Percentiles rank a stretch among this genome's conserved stretches.
Evolutionary conservation across 192 early-diverging fungal species (phyloP).

Genomic region (Endogone sp.): DNA sequence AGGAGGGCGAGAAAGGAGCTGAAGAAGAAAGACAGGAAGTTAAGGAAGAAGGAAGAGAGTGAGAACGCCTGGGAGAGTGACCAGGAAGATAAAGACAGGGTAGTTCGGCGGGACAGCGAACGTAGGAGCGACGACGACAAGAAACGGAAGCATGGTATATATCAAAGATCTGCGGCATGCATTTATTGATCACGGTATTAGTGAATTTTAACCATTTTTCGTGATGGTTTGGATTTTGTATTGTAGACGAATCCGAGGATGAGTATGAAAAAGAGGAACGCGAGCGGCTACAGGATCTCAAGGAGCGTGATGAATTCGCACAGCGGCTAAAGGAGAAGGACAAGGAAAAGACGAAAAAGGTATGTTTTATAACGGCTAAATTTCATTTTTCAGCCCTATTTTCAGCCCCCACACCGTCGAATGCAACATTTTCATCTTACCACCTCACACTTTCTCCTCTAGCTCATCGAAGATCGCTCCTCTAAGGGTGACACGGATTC

Average conservation of each 20-base stretch:
- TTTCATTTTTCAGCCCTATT: constrained; percentile 2
- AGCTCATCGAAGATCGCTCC: constrained; percentile 72
- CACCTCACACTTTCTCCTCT: constrained; percentile 13
- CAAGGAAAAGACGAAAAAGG: constrained; percentile 70
- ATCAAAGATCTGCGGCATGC: neutral
- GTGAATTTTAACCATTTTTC: neutral
- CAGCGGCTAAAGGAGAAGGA: constrained; percentile 79
- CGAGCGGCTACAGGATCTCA: constrained; percentile 66
- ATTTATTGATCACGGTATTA: neutral
- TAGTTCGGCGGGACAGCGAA: constrained; percentile 8
- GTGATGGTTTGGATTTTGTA: neutral
- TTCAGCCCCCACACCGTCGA: neutral
- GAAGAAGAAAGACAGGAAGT: constrained; percentile 34
- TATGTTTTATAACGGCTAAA: constrained; percentile 31
- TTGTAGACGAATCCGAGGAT: constrained; percentile 42
- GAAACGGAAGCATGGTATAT: constrained; percentile 16
- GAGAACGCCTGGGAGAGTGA: constrained; percentile 26
- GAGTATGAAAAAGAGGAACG: constrained; percentile 38
- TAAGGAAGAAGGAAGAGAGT: constrained; percentile 43
- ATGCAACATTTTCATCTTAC: neutral
- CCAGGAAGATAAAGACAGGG: constrained; percentile 22
- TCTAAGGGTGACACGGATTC: constrained; percentile 63
- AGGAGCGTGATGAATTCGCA: constrained; percentile 90
- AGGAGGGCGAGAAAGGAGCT: constrained; percentile 48
- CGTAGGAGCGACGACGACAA: no score